Base-by-base conservation (phyloP, 1,139 yeast species). In the Candida sp. region DNA sequence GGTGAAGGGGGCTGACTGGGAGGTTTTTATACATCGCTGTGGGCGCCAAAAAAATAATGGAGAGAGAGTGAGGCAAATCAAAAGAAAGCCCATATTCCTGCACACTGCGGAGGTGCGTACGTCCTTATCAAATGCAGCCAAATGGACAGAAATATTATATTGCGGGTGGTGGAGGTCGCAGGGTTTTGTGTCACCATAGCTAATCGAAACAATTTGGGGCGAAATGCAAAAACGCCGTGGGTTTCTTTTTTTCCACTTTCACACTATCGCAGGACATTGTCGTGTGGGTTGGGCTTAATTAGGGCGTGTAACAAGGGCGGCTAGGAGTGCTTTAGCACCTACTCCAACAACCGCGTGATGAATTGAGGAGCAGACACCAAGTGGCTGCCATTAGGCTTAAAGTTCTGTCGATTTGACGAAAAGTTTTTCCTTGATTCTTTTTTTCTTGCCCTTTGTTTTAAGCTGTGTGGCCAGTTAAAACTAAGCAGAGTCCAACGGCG, bases 71-170 rank as follows among this genome's bases (percentile, higher is more conserved):
- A 12, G 22, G 22, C 6, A 4, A 33, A 6, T 23, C 9, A 22
- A 22, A 37, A 11, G 25, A 17, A 17, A 17, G 17, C 17, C 17
- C 17, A 17, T 17, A 17, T 17, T 37, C 41, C 41, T 37, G 30
- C 30, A 37, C 25, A 37, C 12, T 7, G 7, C 1, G 4, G 9
- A 7, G 30, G 31, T 28, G 9, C 7, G 7, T n/a, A 5, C 12
- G 17, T 32, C 11, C 42, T 38, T 38, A 38, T 38, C 42, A 38
- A 38, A 26, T 23, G 40, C 40, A 37, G 41, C 41, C 23, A 35
- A 37, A 17, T 17, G 17, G 17, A 17, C 17, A 37, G 25, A 35
- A 9, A 23, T 12, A 22, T 37, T 22, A 23, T 17, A 23, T 34
- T 17, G 5, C n/a, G 7, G 6, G 7, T 11, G 7, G 25, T 5